These are phyloP conservation scores for Xylaria grammica DNA, from an alignment of 495 filamentous ascomycete species.

Conservation along the genomic window DNA sequence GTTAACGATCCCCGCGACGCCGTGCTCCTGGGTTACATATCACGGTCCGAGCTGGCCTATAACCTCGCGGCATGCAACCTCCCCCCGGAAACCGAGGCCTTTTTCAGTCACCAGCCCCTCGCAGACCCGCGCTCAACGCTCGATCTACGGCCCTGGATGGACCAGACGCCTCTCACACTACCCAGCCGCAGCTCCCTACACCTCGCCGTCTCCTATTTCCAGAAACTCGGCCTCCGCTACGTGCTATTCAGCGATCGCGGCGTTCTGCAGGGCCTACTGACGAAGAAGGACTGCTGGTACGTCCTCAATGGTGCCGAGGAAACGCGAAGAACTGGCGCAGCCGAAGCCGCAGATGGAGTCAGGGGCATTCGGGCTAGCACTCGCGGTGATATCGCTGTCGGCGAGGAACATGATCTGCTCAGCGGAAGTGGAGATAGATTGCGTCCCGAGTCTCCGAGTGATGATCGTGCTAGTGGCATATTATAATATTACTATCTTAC, in stretches of 20 bases:
- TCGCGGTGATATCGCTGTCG: neutral
- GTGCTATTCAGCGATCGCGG: constrained; percentile 86
- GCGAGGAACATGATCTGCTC: constrained; percentile 2
- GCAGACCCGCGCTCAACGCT: constrained; percentile 79
- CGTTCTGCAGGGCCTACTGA: constrained; percentile 80
- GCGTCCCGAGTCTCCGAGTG: constrained; percentile 18
- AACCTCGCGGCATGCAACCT: constrained; percentile 72
- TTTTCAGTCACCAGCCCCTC: constrained; percentile 81
- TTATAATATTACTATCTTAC: constrained; percentile 25
- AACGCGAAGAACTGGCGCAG: constrained; percentile 43
- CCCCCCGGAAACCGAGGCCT: constrained; percentile 74
- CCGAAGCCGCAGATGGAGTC: constrained; percentile 7
- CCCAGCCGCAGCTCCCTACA: constrained; percentile 74
- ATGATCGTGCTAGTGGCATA: constrained; percentile 32
- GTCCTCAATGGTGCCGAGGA: constrained; percentile 83
- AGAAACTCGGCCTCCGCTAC: constrained; percentile 89
- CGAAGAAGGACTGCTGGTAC: constrained; percentile 98
- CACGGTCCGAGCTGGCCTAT: constrained; percentile 85
- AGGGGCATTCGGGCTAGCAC: constrained; percentile 6
- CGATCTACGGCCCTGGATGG: constrained; percentile 95
- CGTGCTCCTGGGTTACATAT: constrained; percentile 87
- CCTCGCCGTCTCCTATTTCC: constrained; percentile 87
- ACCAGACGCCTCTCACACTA: constrained; percentile 94
- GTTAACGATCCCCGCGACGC: constrained; percentile 76
- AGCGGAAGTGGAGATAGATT: constrained; percentile 15